Evolutionary conservation across 2,329 filamentous ascomycete species (phyloP).

Genomic region (Hypoxylon sp.): DNA sequence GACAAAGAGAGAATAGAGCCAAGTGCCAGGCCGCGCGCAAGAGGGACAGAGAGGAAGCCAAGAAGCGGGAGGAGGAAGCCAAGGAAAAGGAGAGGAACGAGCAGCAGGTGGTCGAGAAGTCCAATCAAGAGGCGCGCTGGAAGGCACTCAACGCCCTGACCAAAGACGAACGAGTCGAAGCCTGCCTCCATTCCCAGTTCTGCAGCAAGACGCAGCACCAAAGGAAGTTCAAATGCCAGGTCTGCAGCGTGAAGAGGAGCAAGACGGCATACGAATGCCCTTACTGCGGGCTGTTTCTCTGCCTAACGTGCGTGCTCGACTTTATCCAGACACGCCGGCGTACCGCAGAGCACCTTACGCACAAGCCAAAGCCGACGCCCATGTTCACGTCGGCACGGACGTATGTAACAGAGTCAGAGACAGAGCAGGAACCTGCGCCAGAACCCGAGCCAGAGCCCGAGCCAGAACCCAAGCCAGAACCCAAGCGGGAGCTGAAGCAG

Average conservation of each 20-base stretch:
- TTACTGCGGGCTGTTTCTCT: conserved; percentile 33
- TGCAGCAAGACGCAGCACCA: conserved; percentile 33
- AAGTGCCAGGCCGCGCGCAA: neutral
- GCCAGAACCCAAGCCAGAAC: neutral
- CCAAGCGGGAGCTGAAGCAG: neutral
- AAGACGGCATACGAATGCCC: conserved; percentile 40
- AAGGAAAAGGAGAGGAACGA: neutral
- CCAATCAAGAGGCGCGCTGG: conserved; percentile 37
- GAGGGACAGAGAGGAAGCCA: conserved; percentile 10
- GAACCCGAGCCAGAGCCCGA: neutral
- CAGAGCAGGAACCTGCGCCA: neutral
- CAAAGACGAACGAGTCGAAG: conserved; percentile 27
- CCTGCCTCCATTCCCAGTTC: conserved; percentile 38
- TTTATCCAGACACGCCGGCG: conserved; percentile 33
- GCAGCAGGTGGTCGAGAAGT: conserved; percentile 10
- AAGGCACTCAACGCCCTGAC: conserved; percentile 12
- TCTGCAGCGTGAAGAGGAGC: conserved; percentile 35
- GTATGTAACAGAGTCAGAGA: too few relatives aligned
- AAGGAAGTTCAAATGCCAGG: conserved; percentile 39
- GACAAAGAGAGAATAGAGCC: too few relatives aligned
- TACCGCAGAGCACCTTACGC: too few relatives aligned
- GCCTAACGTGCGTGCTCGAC: conserved; percentile 36
- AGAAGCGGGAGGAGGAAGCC: conserved; percentile 19
- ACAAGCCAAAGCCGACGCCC: too few relatives aligned
- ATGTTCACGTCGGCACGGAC: too few relatives aligned